A percentile compares a stretch with the other conserved stretches of the same genome.
Conservation (phyloP, 1,139 yeast genomes). For the Hansenula lynferdii region DNA sequence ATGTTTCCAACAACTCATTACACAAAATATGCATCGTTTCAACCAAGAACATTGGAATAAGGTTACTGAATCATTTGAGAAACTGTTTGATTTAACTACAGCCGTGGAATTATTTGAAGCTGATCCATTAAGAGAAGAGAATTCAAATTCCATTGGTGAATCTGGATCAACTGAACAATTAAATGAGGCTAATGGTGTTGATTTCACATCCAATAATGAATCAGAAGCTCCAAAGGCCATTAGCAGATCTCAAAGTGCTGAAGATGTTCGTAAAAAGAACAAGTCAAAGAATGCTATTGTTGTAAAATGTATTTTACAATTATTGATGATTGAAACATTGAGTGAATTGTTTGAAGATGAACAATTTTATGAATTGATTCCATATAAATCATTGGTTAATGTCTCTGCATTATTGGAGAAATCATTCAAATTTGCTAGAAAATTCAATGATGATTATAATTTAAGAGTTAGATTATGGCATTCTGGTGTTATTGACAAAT, state of each 20-base stretch:
- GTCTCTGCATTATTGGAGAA: conserved; percentile 55
- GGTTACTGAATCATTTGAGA: conserved; percentile 57
- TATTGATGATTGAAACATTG: conserved; percentile 81
- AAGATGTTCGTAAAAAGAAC: conserved; percentile 27
- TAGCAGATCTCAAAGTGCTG: conserved; percentile 19
- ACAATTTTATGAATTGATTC: conserved; percentile 62
- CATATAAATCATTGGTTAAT: conserved; percentile 55
- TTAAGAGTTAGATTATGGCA: conserved; percentile 83
- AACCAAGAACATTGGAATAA: conserved; percentile 67
- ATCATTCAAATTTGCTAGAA: conserved; percentile 79
- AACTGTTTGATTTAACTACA: conserved; percentile 74
- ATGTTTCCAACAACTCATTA: conserved; percentile 73
- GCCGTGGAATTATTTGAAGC: conserved; percentile 78
- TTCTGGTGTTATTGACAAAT: conserved; percentile 86
- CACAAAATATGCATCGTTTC: conserved; percentile 70
- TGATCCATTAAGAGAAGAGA: conserved; percentile 48
- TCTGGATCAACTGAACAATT: conserved; percentile 10
- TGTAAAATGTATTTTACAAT: conserved; percentile 86
- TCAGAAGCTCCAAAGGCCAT: conserved; percentile 4
- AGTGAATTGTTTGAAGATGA: conserved; percentile 73
- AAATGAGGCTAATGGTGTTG: conserved; percentile 20
- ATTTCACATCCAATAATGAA: conserved; percentile 10
- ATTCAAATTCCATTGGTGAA: conserved; percentile 5
- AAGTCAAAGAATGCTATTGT: conserved; percentile 73
- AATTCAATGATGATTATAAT: conserved; percentile 85